Conservation (phyloP, 805 yeast species). For the Kuraishia capsulata region DNA sequence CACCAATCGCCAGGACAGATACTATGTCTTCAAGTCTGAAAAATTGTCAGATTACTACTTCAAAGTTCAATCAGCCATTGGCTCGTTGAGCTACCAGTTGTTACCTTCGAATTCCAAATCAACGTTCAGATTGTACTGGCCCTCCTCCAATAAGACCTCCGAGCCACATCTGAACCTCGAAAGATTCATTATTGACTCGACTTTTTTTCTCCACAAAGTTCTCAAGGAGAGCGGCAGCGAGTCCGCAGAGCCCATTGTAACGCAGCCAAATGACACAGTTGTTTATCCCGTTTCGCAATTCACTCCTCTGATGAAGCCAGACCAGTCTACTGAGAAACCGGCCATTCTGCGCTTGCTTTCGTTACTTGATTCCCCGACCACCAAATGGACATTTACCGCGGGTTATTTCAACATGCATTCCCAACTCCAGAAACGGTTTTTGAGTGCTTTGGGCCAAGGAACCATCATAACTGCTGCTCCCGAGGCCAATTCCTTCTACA, state of each 20-base stretch:
- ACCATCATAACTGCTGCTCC: conserved; percentile 87
- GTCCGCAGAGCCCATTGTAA: background rate
- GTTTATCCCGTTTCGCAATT: conserved; percentile 91
- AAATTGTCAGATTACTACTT: conserved; percentile 65
- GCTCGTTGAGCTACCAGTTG: conserved; percentile 64
- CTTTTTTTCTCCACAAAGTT: conserved; percentile 48
- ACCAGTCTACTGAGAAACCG: conserved; percentile 75
- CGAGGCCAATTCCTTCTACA: conserved; percentile 86
- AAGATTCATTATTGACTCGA: conserved; percentile 46
- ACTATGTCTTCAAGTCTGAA: conserved; percentile 57
- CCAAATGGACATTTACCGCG: conserved; percentile 85
- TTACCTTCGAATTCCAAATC: conserved; percentile 31
- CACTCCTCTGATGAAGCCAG: conserved; percentile 64
- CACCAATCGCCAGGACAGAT: conserved; percentile 90
- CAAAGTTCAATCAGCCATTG: conserved; percentile 56
- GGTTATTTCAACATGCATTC: conserved; percentile 93
- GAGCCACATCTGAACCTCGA: conserved; percentile 55
- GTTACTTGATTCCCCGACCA: conserved; percentile 40
- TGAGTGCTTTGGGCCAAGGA: conserved; percentile 52
- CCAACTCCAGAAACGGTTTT: conserved; percentile 48
- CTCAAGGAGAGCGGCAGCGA: conserved; percentile 28
- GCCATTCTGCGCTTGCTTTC: conserved; percentile 56
- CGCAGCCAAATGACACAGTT: conserved; percentile 30
- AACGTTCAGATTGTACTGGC: conserved; percentile 66
- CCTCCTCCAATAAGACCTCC: conserved; percentile 49